A percentile compares a stretch with the other conserved stretches of the same genome.
Conservation (phyloP, 2,329 filamentous ascomycete species). For the Monosporascus sp. region DNA sequence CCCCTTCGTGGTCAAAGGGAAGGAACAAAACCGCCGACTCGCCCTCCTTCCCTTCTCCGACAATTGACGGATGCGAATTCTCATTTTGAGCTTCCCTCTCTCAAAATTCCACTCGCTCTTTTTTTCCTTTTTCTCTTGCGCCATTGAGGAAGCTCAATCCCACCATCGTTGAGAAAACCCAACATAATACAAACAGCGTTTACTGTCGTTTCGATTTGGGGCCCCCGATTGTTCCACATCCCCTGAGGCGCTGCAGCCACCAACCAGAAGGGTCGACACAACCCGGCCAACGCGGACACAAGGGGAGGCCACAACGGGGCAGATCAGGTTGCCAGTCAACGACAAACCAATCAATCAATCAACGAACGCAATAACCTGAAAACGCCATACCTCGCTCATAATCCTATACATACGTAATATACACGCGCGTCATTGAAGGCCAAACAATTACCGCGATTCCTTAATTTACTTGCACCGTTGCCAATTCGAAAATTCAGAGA, state of each 20-base stretch:
- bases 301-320: not conserved
- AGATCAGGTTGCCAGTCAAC: not conserved
- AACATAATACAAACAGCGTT: not conserved
- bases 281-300: not conserved
- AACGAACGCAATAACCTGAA: not conserved
- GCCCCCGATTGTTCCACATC: not conserved
- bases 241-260: not conserved
- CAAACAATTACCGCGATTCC: no score
- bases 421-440: no score
- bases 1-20: not conserved
- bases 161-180: not conserved
- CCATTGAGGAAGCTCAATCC: not conserved
- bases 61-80: not conserved
- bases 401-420: no score
- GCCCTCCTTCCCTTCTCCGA: not conserved
- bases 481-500: no score
- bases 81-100: not conserved
- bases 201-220: not conserved
- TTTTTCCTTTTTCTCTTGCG: not conserved
- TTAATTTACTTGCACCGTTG: no score
- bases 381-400: no score
- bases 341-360: not conserved
- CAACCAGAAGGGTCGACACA: not conserved
- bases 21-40: not conserved
- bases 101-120: not conserved